Evolutionary conservation across 2,329 filamentous ascomycete species (phyloP).

Genomic region (Penicillium sp.): DNA sequence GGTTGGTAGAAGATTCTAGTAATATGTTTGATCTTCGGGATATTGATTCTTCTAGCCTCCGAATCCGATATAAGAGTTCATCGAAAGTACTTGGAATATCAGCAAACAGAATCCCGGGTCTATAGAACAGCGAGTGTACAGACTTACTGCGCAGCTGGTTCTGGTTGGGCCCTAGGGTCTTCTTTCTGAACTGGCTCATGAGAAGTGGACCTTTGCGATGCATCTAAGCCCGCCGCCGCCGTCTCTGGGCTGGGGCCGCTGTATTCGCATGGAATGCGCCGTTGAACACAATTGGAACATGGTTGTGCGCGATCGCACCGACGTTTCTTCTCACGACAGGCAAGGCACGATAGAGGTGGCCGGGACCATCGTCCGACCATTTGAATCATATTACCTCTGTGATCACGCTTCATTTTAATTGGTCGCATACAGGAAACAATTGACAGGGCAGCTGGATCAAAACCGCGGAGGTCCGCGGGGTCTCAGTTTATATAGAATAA

Average conservation of each 20-base stretch:
- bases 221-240: background rate
- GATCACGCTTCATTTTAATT: conserved; percentile 16
- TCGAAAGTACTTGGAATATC: conserved; percentile 9
- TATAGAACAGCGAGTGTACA: background rate
- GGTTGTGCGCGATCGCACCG: conserved; percentile 27
- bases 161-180: background rate
- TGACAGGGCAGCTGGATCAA: background rate
- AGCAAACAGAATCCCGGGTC: background rate
- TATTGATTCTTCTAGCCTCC: conserved; percentile 16
- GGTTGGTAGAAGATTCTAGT: too few species aligned
- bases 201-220: background rate
- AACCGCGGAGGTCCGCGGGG: conserved; percentile 16
- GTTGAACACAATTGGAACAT: conserved; percentile 25
- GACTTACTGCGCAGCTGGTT: conserved; percentile 4
- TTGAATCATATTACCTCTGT: conserved; percentile 29
- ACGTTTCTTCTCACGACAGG: conserved; percentile 28
- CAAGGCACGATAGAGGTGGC: conserved; percentile 20
- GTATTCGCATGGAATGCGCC: conserved; percentile 25
- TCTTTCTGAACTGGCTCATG: background rate
- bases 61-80: conserved; percentile 17
- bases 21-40: background rate
- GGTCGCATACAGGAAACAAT: background rate
- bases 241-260: conserved; percentile 7
- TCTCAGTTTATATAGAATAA: background rate
- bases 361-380: conserved; percentile 35